Percentiles rank a stretch among this genome's conserved stretches.
These are phyloP conservation scores for Craterostigma plantagineum DNA, from an alignment of 257 asterid species.

Conservation along the genomic window DNA sequence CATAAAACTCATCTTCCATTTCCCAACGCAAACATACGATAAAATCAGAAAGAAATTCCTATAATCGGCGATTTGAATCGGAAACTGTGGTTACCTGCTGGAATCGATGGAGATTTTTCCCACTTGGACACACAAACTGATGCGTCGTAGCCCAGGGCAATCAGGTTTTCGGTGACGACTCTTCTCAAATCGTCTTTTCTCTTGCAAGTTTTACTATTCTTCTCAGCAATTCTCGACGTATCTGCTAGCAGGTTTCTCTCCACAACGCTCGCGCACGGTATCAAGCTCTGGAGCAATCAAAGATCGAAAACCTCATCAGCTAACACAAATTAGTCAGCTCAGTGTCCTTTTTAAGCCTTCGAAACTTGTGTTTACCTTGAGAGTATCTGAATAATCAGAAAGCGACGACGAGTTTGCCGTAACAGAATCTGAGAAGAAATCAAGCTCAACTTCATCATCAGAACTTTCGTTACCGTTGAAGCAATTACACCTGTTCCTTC, in stretches of 20 bases:
- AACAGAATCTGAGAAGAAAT: constrained; percentile 37
- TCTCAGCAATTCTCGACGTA: constrained; percentile 30
- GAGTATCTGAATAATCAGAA: constrained; percentile 50
- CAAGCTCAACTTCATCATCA: constrained; percentile 47
- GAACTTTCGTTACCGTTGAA: constrained; percentile 80
- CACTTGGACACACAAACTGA: constrained; percentile 52
- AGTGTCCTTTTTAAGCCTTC: background rate
- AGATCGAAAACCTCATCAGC: background rate
- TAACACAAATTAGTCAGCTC: background rate
- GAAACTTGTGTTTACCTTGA: constrained; percentile 32
- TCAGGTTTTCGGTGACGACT: constrained; percentile 26
- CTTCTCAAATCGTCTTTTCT: constrained; percentile 22
- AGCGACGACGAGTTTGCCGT: constrained; percentile 35
- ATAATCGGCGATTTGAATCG: too few species aligned
- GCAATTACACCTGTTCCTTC: constrained; percentile 79
- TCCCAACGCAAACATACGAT: too few species aligned
- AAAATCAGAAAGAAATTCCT: too few species aligned
- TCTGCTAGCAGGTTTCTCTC: constrained; percentile 47
- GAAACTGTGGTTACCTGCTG: constrained; percentile 24
- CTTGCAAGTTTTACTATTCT: constrained; percentile 23
- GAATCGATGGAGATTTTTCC: constrained; percentile 31
- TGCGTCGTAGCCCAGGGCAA: constrained; percentile 37
- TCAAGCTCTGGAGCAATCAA: constrained; percentile 24
- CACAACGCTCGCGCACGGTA: constrained; percentile 18
- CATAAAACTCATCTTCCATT: background rate